Conservation (phyloP, 208 protist species). For the Naegleria lovaniensis region DNA sequence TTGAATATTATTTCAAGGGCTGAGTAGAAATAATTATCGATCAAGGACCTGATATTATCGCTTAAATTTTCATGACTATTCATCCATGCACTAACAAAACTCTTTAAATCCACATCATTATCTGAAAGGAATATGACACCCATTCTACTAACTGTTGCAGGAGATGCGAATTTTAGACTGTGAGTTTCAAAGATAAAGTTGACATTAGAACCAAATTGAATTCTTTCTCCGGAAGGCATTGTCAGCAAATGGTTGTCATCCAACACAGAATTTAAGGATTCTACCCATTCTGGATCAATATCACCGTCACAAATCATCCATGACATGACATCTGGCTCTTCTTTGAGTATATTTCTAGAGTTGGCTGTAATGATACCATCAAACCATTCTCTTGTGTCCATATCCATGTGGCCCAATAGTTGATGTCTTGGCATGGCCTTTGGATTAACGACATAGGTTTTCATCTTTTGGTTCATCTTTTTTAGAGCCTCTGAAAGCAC, state of each 20-base stretch:
- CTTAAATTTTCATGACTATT: conserved; percentile 62
- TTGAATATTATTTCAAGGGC: conserved; percentile 72
- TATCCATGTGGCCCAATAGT: conserved; percentile 93
- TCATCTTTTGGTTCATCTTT: conserved; percentile 68
- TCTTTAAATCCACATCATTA: conserved; percentile 84
- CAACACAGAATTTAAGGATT: conserved; percentile 98
- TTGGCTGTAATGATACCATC: conserved; percentile 94
- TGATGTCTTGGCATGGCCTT: conserved; percentile 90
- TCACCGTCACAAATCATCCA: conserved; percentile 97
- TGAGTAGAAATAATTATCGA: conserved; percentile 83
- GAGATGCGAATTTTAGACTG: conserved; percentile 91
- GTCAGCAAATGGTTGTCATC: conserved; percentile 95
- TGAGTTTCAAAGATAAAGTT: conserved; percentile 98
- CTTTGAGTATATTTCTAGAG: conserved; percentile 81
- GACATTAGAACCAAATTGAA: conserved; percentile 95
- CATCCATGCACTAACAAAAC: conserved; percentile 82
- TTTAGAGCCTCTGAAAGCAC: conserved; percentile 76
- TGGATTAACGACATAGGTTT: conserved; percentile 89
- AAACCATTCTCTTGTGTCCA: conserved; percentile 95
- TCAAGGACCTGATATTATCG: conserved; percentile 64
- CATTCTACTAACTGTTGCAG: conserved; percentile 93
- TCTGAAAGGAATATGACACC: conserved; percentile 95
- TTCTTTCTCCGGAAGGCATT: conserved; percentile 93
- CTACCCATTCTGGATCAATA: conserved; percentile 97
- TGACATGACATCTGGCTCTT: conserved; percentile 69